phyloP scores from a whole-genome alignment of 371 early-diverging fungal species.

The Cokeromyces recurvatus region DNA sequence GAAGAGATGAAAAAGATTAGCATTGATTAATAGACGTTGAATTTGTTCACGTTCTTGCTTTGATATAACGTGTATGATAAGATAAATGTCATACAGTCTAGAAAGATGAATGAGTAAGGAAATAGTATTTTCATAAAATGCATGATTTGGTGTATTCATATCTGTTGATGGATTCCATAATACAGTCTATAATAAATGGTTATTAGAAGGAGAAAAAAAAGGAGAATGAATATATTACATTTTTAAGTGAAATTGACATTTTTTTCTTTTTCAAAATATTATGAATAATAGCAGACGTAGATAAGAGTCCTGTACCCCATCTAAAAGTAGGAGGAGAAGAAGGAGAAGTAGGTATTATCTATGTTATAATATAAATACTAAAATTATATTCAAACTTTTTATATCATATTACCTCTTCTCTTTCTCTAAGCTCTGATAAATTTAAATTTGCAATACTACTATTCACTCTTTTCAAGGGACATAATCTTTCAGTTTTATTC shows the following conservation, averaged over 20 bases:
- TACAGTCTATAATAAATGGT: conserved; percentile 39
- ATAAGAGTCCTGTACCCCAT: conserved; percentile 22
- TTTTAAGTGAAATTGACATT: conserved; percentile 40
- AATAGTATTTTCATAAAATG: conserved; percentile 36
- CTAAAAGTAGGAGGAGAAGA: no score
- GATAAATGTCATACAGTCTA: conserved; percentile 33
- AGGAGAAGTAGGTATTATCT: no score
- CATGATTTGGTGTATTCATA: conserved; percentile 39
- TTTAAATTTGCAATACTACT: no score
- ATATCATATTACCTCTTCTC: no score
- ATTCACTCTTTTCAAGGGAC: no score
- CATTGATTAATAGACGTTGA: conserved; percentile 20
- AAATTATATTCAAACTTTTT: no score
- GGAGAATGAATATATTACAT: conserved; percentile 23
- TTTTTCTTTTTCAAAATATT: conserved; percentile 17
- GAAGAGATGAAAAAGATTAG: conserved; percentile 16
- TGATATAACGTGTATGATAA: conserved; percentile 33
- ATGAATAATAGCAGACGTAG: not conserved
- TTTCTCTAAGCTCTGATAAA: no score
- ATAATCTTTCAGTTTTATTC: no score
- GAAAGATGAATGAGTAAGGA: conserved; percentile 19
- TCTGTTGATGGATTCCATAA: conserved; percentile 48
- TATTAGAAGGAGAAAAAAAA: no score
- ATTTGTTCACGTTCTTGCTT: conserved; percentile 32
- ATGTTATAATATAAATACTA: no score